Evolutionary conservation across 2,329 filamentous ascomycete species (phyloP).

Genomic region (Pseudogymnoascus sp.): DNA sequence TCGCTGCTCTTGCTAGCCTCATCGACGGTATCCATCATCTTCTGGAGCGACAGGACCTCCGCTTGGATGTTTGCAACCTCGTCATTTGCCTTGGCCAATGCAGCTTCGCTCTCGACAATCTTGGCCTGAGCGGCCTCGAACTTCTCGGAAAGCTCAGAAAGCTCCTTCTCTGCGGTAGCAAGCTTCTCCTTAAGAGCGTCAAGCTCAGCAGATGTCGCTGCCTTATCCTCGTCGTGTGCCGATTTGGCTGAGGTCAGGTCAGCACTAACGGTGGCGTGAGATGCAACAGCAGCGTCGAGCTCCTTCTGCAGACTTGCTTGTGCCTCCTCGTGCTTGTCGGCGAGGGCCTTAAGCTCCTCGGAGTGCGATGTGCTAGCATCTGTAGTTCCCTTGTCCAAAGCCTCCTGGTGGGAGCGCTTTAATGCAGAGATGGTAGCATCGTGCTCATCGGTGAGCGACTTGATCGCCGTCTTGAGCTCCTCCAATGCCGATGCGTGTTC

Average conservation of each 20-base stretch:
- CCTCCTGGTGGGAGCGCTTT: slow-evolving; percentile 46
- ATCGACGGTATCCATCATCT: slow-evolving; percentile 42
- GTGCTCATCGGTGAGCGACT: slow-evolving; percentile 44
- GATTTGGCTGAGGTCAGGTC: slow-evolving; percentile 36
- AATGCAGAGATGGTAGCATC: slow-evolving; percentile 42
- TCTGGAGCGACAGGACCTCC: slow-evolving; percentile 41
- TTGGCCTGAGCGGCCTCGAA: slow-evolving; percentile 38
- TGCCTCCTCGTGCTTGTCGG: slow-evolving; percentile 41
- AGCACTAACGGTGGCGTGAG: slow-evolving; percentile 41
- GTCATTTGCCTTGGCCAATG: slow-evolving; percentile 35
- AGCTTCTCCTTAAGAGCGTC: slow-evolving; percentile 43
- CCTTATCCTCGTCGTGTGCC: background rate
- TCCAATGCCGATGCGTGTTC: slow-evolving; percentile 33
- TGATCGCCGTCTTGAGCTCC: slow-evolving; percentile 35
- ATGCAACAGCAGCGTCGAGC: slow-evolving; percentile 45
- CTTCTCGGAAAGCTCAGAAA: slow-evolving; percentile 27
- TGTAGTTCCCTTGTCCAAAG: slow-evolving; percentile 41
- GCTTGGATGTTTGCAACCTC: slow-evolving; percentile 33
- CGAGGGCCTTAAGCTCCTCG: slow-evolving; percentile 43
- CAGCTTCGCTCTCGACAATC: slow-evolving; percentile 34
- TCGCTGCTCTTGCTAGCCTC: slow-evolving; percentile 32
- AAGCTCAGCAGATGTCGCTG: slow-evolving; percentile 32
- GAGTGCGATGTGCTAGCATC: slow-evolving; percentile 40
- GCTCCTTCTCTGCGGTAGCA: slow-evolving; percentile 35
- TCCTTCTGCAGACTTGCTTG: slow-evolving; percentile 46